Base-by-base conservation (phyloP, 2,329 filamentous ascomycete genomes). In the Pseudodiploospora longispora region DNA sequence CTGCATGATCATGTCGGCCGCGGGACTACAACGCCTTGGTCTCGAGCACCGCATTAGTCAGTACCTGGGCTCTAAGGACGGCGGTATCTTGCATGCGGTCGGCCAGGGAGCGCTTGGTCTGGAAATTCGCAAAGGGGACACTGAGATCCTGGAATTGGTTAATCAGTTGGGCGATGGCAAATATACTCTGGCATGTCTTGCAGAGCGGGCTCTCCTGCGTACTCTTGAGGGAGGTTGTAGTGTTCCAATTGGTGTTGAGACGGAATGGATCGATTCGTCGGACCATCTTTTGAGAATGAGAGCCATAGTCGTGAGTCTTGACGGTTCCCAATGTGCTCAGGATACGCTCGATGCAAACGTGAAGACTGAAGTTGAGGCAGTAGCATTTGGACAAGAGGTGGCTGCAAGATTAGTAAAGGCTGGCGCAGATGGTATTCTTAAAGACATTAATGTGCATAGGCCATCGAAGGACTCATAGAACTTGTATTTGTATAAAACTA, bases 11-110 rank as follows among this genome's bases (percentile, higher is more conserved):
- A 42, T 46, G 43, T 42, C 43, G n/a, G 40, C 43, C 2, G 40
- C 39, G 4, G 43, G 43, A 10, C 43, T 46, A 9, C 33, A 42
- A 35, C 43, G 43, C 9, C 19, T 46, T 30, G 40, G 40, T 12
- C 39, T 46, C 39, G 34, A 42, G 35, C 34, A 46, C 10, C 43
- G 43, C 34, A 46, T 46, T 36, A 46, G 12, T 28, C 39, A 46
- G 43, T 42, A 42, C n/a, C n/a, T 46, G 7, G 39, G 39, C n/a
- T 38, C 43, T 29, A 42, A 38, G n/a, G 43, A 46, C 29, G 43
- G 43, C 8, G 43, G 43, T 1, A 42, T 46, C n/a, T 10, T 38
- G 10, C 40, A 46, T 4, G 39, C 43, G 4, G 43, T 46, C 4
- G 43, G 43, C 6, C 43, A 46, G 35, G 43, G 43, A 6, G 43